These are phyloP conservation scores for Emericellopsis atlantica DNA, from an alignment of 2,329 filamentous ascomycete species.

Conservation along the genomic window DNA sequence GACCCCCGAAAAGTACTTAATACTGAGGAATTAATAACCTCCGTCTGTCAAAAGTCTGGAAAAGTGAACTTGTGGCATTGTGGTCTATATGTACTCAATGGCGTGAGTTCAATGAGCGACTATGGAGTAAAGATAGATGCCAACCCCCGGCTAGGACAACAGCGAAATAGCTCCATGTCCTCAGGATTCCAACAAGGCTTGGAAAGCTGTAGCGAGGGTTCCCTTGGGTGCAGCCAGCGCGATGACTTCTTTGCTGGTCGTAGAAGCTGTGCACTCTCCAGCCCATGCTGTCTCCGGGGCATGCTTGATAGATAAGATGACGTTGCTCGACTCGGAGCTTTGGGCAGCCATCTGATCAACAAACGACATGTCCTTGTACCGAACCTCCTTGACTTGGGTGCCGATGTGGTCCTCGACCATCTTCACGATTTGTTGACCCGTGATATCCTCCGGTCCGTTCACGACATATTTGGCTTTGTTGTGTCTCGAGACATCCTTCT, in stretches of 20 bases:
- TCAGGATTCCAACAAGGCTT: constrained; percentile 1
- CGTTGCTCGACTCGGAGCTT: constrained; percentile 9
- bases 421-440: constrained; percentile 17
- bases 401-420: constrained; percentile 20
- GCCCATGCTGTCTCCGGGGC: constrained; percentile 14
- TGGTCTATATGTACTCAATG: constrained; percentile 5
- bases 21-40: no score
- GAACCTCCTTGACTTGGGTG: constrained; percentile 11
- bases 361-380: constrained; percentile 16
- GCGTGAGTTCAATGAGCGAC: background rate
- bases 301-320: constrained; percentile 14
- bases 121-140: no score
- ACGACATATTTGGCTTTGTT: constrained; percentile 21
- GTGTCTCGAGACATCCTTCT: constrained; percentile 12
- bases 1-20: no score
- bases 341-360: constrained; percentile 10
- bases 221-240: constrained; percentile 14
- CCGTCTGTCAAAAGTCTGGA: background rate
- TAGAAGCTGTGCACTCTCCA: constrained; percentile 13
- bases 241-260: constrained; percentile 14
- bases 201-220: constrained; percentile 12
- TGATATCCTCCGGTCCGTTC: constrained; percentile 25
- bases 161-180: background rate
- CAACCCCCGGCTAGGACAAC: background rate
- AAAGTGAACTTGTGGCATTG: constrained; percentile 10